Conservation (phyloP, 1,284 basidiomycete genomes). For the Apiotrichum gracile region DNA sequence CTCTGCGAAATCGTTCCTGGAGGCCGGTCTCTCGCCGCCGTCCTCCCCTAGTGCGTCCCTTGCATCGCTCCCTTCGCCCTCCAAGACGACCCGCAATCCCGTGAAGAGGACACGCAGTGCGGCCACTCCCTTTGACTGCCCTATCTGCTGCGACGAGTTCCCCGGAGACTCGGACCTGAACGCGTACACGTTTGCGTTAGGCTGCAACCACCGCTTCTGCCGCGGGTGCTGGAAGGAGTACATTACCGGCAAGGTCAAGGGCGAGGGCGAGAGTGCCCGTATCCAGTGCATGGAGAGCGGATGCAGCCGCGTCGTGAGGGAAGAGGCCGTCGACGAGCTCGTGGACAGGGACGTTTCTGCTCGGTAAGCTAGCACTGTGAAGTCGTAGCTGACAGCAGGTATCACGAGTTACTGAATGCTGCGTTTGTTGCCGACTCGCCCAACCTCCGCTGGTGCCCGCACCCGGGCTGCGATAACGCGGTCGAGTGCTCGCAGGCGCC, state of each 20-base stretch:
- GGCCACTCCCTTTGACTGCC: constrained; percentile 70
- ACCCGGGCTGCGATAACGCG: constrained; percentile 65
- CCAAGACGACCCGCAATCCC: constrained; percentile 26
- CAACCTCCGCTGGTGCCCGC: constrained; percentile 86
- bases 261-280: constrained; percentile 74
- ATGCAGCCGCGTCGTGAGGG: constrained; percentile 67
- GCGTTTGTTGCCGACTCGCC: constrained; percentile 83
- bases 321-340: constrained; percentile 50
- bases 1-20: constrained; percentile 60
- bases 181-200: constrained; percentile 56
- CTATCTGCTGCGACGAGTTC: constrained; percentile 80
- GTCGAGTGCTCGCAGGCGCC: constrained; percentile 79
- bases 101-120: constrained; percentile 3
- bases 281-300: constrained; percentile 92
- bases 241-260: constrained; percentile 73
- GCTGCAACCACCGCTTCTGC: constrained; percentile 79
- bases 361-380: constrained; percentile 36
- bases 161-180: constrained; percentile 51
- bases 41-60: constrained; percentile 37
- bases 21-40: constrained; percentile 58
- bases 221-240: constrained; percentile 83
- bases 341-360: constrained; percentile 45
- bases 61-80: constrained; percentile 33
- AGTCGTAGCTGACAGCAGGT: constrained; percentile 51
- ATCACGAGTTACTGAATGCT: constrained; percentile 78